These are phyloP conservation scores for Candida mattraensis DNA, from an alignment of 805 yeast genomes.

Conservation along the genomic window DNA sequence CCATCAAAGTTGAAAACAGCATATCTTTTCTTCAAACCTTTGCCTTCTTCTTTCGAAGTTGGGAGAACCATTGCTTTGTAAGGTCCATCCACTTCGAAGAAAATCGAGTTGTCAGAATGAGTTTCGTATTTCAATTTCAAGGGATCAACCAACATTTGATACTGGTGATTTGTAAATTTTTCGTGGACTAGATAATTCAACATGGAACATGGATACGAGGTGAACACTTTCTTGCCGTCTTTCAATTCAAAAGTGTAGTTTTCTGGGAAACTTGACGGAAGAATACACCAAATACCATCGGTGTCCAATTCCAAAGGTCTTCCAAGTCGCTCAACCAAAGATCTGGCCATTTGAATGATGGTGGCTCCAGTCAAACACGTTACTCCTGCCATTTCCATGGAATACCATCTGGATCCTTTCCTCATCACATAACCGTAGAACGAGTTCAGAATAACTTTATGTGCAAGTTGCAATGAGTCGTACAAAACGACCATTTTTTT, in stretches of 20 bases:
- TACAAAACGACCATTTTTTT: slow-evolving; percentile 89
- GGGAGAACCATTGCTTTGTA: slow-evolving; percentile 97
- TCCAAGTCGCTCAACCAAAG: slow-evolving; percentile 88
- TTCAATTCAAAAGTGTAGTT: slow-evolving; percentile 68
- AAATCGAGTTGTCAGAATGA: slow-evolving; percentile 87
- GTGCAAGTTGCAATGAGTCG: slow-evolving; percentile 95
- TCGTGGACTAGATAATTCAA: slow-evolving; percentile 89
- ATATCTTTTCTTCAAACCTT: slow-evolving; percentile 92
- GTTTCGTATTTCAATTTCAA: slow-evolving; percentile 68
- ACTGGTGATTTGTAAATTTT: slow-evolving; percentile 89
- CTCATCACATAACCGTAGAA: slow-evolving; percentile 99
- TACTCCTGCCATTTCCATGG: slow-evolving; percentile 99
- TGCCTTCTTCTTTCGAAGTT: slow-evolving; percentile 96
- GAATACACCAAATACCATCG: slow-evolving; percentile 99
- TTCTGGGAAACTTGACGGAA: slow-evolving; percentile 93
- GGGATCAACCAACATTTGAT: slow-evolving; percentile 81
- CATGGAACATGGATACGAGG: slow-evolving; percentile 96
- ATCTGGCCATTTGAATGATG: slow-evolving; percentile 95
- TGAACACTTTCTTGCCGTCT: slow-evolving; percentile 71
- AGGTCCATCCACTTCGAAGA: slow-evolving; percentile 98
- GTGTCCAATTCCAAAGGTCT: slow-evolving; percentile 96
- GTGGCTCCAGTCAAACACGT: slow-evolving; percentile 98
- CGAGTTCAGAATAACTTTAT: slow-evolving; percentile 92
- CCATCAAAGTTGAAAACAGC: slow-evolving; percentile 98
- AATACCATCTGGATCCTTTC: slow-evolving; percentile 98